Evolutionary conservation across 331 rosid species (phyloP).

Genomic region (Pyracantha coccinea): DNA sequence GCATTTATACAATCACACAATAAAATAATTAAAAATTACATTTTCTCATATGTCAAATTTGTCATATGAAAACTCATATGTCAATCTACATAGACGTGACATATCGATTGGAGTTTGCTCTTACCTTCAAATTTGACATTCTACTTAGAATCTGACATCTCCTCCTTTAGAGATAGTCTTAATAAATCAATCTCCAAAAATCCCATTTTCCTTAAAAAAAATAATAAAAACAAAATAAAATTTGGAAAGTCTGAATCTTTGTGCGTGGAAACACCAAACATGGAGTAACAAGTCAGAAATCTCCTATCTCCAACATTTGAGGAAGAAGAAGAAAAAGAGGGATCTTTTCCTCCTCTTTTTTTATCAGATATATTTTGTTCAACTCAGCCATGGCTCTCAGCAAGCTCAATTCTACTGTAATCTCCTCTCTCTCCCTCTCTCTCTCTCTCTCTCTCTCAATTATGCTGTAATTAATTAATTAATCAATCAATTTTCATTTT

Average conservation of each 20-base stretch:
- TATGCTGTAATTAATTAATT: background rate
- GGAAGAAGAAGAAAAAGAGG: background rate
- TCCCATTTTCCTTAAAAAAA: too few relatives aligned
- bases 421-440: slow-evolving; percentile 5
- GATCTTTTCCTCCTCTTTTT: background rate
- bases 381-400: slow-evolving; percentile 36
- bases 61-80: too few relatives aligned
- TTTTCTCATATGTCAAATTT: too few relatives aligned
- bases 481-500: too few relatives aligned
- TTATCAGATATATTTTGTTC: background rate
- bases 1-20: too few relatives aligned
- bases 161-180: too few relatives aligned
- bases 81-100: too few relatives aligned
- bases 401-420: slow-evolving; percentile 40
- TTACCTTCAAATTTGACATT: too few relatives aligned
- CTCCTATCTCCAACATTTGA: background rate
- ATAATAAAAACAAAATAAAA: background rate
- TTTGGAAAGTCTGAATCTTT: background rate
- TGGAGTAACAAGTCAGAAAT: background rate
- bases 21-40: too few relatives aligned
- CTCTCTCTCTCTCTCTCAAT: background rate
- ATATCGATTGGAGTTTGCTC: too few relatives aligned
- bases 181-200: too few relatives aligned
- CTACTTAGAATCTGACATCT: too few relatives aligned
- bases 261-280: background rate